Evolutionary conservation across 2,329 filamentous ascomycete species (phyloP).

Genomic region (Talaromyces verruculosus): DNA sequence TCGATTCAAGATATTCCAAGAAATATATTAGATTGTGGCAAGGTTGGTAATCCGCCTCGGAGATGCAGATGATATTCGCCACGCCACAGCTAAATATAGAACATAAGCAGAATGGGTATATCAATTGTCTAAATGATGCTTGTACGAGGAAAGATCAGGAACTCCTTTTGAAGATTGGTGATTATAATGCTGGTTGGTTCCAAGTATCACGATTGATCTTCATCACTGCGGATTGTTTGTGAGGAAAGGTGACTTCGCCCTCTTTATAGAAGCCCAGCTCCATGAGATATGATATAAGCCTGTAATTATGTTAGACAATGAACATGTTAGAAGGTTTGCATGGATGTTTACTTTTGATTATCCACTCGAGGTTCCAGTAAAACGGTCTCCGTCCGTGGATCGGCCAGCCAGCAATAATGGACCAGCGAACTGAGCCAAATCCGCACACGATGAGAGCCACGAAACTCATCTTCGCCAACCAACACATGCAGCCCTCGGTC

Average conservation of each 20-base stretch:
- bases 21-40: neutral
- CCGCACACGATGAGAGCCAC: conserved; percentile 72
- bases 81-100: conserved; percentile 10
- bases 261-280: conserved; percentile 80
- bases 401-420: conserved; percentile 79
- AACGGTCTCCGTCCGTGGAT: conserved; percentile 77
- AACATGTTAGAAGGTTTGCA: too few relatives aligned
- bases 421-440: conserved; percentile 82
- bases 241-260: conserved; percentile 79
- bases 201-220: conserved; percentile 77
- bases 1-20: neutral
- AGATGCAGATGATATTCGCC: neutral
- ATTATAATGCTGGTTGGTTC: conserved; percentile 64
- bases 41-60: neutral
- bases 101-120: neutral
- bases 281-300: conserved; percentile 69
- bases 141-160: neutral
- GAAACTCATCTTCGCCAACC: conserved; percentile 87
- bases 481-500: conserved; percentile 87
- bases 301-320: conserved; percentile 33
- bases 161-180: neutral
- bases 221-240: conserved; percentile 89
- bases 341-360: conserved; percentile 68
- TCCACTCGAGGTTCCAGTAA: conserved; percentile 89
- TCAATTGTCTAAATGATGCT: neutral